Percentiles rank a stretch among this genome's conserved stretches.
These are phyloP conservation scores for Larix sibirica DNA, from an alignment of 83 land plant genomes.

Conservation along the genomic window DNA sequence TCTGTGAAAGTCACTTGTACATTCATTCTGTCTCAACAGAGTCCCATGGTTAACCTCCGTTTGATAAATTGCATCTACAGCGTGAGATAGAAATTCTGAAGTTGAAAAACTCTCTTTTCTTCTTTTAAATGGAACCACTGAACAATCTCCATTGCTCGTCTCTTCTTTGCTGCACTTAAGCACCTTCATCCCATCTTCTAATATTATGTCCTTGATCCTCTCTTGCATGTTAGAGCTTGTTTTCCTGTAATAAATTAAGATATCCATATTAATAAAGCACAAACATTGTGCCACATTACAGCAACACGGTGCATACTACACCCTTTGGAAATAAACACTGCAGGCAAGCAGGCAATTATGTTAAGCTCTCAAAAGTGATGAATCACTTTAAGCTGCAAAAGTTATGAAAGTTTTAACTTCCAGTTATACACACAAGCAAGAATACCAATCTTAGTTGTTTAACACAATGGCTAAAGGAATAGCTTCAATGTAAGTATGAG, in stretches of 20 bases:
- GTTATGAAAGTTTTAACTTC: background rate
- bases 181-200: background rate
- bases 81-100: background rate
- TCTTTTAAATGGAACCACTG: background rate
- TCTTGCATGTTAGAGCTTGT: conserved; percentile 12
- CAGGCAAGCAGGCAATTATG: background rate
- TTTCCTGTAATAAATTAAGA: background rate
- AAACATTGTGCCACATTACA: background rate
- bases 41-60: background rate
- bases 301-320: background rate
- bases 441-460: background rate
- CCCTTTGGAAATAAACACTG: background rate
- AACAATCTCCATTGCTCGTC: background rate
- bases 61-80: conserved; percentile 1
- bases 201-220: background rate
- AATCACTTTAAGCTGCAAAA: background rate
- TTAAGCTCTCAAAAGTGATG: background rate
- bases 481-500: background rate
- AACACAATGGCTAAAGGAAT: background rate
- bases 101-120: background rate
- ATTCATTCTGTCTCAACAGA: background rate
- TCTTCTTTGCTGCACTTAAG: background rate
- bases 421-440: background rate
- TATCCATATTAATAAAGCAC: background rate
- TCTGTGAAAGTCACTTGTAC: background rate